Conservation (phyloP, 192 early-diverging fungal species). For the Podila epicladia region DNA sequence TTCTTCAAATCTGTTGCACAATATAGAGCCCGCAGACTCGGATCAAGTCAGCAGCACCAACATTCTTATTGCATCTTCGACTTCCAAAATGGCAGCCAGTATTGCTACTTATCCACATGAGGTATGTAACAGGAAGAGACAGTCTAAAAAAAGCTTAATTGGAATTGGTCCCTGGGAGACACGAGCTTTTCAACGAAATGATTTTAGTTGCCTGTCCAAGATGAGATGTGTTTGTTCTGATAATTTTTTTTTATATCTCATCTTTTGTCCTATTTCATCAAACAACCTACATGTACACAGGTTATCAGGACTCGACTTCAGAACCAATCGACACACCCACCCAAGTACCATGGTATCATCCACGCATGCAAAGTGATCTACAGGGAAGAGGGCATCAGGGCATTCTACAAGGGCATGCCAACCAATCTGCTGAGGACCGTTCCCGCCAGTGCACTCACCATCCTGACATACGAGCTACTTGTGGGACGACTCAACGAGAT, state of each 20-base stretch:
- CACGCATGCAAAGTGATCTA: conserved; percentile 80
- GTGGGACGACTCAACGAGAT: conserved; percentile 65
- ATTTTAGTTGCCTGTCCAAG: background rate
- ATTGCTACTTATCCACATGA: conserved; percentile 96
- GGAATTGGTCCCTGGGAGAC: background rate
- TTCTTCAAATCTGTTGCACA: background rate
- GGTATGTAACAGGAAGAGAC: conserved; percentile 45
- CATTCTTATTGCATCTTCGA: conserved; percentile 84
- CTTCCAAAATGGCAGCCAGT: conserved; percentile 91
- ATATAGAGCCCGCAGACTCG: conserved; percentile 35
- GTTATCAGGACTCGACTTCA: conserved; percentile 93
- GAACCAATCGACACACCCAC: conserved; percentile 78
- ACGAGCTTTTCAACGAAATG: background rate
- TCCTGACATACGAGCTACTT: conserved; percentile 90
- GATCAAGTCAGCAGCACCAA: conserved; percentile 52
- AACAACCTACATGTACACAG: conserved; percentile 20
- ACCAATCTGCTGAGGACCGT: conserved; percentile 92
- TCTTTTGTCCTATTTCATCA: background rate
- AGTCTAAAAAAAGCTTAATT: background rate
- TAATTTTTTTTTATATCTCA: background rate
- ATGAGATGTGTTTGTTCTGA: background rate
- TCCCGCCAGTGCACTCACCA: conserved; percentile 85
- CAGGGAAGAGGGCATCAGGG: conserved; percentile 79
- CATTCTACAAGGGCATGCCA: conserved; percentile 89
- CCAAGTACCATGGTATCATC: conserved; percentile 85